Base-by-base conservation (phyloP, 2,329 filamentous ascomycete species). In the Lasiodiplodia citricola region DNA sequence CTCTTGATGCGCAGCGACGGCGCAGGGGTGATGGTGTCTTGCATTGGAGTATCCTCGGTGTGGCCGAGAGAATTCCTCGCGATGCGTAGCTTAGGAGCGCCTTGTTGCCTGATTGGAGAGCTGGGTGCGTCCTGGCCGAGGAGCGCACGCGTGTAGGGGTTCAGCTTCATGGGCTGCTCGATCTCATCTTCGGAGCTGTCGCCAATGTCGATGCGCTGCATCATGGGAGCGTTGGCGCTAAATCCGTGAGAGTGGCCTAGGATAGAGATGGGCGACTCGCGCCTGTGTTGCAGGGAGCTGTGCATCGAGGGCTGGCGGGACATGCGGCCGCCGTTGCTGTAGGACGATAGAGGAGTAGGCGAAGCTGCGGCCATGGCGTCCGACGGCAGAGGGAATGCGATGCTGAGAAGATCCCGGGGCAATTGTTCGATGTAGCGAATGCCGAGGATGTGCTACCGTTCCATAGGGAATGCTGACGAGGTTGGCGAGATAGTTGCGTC, bases 141-240 rank as follows among this genome's bases (percentile, higher is more conserved):
- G 18, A 97, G 85, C 23, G 93, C 94, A 77, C 96, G 95, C 60
- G 95, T 97, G 73, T 96, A 88, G 74, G 94, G 94, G 78, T 94
- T 97, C 78, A 97, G 91, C 82, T 96, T 96, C 88, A 96, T 93
- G 74, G 94, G 94, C 66, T 82, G 76, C 73, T 93, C 91, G 18
- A 92, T 92, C 80, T 97, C 95, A 75, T 97, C 95, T 80, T 97
- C 95, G 28, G 94, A 97, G 83, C 93, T 97, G 77, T 97, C 94
- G 74, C 92, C 90, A 73, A 90, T 82, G 75, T 83, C 77, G 71
- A 85, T 83, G 72, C 81, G 81, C 73, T 83, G 82, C 75, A 83
- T 79, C 78, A 81, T 81, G 21, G 80, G 80, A 71, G 79, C 82
- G 70, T 83, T 76, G 35, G 82, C 78, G 25, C 79, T 77, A 72